Evolutionary conservation across 2,329 filamentous ascomycete genomes (phyloP).

Genomic region (Botrytis porri): DNA sequence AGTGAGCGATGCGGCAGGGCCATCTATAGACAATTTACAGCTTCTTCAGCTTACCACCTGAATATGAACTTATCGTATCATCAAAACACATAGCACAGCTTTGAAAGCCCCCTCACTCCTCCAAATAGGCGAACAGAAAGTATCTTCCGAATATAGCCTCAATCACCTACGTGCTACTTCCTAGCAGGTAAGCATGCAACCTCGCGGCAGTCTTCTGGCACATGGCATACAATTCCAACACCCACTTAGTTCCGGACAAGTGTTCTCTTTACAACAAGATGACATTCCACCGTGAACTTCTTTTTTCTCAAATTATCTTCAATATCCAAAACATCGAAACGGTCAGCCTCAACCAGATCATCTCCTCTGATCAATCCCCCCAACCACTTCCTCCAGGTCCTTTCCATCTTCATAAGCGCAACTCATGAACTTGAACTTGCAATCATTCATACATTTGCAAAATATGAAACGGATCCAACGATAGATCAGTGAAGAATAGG

Average conservation of each 20-base stretch:
- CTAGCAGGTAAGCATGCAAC: neutral
- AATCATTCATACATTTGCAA: neutral
- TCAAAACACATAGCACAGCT: neutral
- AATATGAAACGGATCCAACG: neutral
- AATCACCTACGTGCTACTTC: neutral
- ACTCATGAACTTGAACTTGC: neutral
- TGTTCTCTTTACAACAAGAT: neutral
- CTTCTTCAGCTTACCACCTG: neutral
- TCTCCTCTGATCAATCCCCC: constrained; percentile 3
- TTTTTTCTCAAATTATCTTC: neutral
- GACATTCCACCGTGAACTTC: neutral
- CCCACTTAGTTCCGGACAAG: neutral
- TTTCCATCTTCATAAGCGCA: neutral
- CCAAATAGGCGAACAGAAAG: neutral
- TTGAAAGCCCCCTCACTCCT: neutral
- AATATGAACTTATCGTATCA: neutral
- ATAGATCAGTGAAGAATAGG: no score
- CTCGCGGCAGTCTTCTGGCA: neutral
- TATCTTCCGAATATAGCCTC: neutral
- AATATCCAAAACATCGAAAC: neutral
- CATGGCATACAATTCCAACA: neutral
- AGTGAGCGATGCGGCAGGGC: neutral
- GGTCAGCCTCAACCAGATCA: neutral
- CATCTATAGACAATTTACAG: neutral
- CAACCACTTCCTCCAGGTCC: neutral